Evolutionary conservation across 192 early-diverging fungal genomes (phyloP), one percentile per base, ranked within the genome.

Genomic region (Coemansia furcata): DNA sequence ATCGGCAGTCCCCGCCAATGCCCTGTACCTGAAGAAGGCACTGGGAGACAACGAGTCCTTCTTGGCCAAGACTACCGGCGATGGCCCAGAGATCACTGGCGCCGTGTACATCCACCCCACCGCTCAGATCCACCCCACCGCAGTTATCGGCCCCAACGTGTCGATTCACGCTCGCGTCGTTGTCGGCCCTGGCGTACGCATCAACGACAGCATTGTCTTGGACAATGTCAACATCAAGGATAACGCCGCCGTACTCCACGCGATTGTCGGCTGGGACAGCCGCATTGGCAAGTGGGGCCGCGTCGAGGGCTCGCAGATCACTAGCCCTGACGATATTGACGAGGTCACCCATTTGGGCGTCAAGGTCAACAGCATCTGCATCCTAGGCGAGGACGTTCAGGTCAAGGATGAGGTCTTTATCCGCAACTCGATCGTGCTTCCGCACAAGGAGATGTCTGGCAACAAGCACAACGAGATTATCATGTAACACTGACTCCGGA

Each of bases 101-200:
- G 91, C 94, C 33, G 97, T 96, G 11, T 96, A 89, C 80, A 96
- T 98, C 71, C 96, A 99, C 74, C 95, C 95, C 17, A 92, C 91
- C 23, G 97, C 97, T 15, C 85, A 92, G 57, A 74, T 99, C 50
- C 92, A 99, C 85, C 94, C 97, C 35, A 89, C 89, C 35, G 94
- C 96, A 39, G 94, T 90, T 83, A 89, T 99, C 63, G 97, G 97
- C 15, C 97, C 97, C 62, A 97, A 99, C 79, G 96, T 96, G 8
- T 92, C 92, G 33, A 92, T 99, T 67, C 95, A 95, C 26, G 92
- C 94, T 23, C 94, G 95, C 62, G 94, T 86, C 10, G 75, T 89
- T 26, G 86, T 99, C 52, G 94, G 92, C 60, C 90, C 92, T 49
- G 97, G 97, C 55, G 94, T 93, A 10, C 94, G 97, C 68, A 87